Conservation (phyloP, 177 flowering plant species). For the Vitis hybrid region DNA sequence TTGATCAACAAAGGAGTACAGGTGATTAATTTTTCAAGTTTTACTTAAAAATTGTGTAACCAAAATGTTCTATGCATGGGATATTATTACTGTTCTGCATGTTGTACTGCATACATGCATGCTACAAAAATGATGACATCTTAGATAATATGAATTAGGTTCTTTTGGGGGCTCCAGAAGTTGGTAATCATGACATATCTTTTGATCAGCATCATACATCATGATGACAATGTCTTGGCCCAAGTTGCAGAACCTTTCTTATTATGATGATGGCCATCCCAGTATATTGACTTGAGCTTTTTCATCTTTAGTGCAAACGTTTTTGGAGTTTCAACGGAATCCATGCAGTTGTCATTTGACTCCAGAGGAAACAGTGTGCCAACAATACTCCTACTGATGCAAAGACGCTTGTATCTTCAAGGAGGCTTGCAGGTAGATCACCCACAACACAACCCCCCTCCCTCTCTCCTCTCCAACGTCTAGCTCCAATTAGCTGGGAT, state of each 20-base stretch:
- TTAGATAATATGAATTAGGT: too few relatives aligned
- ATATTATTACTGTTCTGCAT: too few relatives aligned
- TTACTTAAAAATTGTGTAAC: too few relatives aligned
- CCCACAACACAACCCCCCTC: background rate
- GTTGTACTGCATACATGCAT: too few relatives aligned
- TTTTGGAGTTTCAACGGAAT: slow-evolving; percentile 91
- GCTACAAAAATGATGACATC: too few relatives aligned
- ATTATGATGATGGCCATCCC: background rate
- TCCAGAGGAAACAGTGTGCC: slow-evolving; percentile 88
- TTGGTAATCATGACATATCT: too few relatives aligned
- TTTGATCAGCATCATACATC: too few relatives aligned
- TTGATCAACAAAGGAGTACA: too few relatives aligned
- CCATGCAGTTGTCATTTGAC: slow-evolving; percentile 91
- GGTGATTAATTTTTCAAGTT: too few relatives aligned
- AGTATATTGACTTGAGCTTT: background rate
- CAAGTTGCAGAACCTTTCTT: background rate
- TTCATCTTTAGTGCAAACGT: slow-evolving; percentile 61
- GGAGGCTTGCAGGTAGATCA: slow-evolving; percentile 75
- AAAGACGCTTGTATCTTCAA: slow-evolving; percentile 59
- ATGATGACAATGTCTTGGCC: background rate
- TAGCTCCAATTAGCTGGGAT: too few relatives aligned
- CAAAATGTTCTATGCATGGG: too few relatives aligned
- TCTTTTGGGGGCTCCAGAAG: too few relatives aligned
- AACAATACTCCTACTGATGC: slow-evolving; percentile 79
- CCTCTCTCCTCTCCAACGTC: background rate